phyloP scores from a whole-genome alignment of 352 stramenopile genomes.

The Phytophthora colocasiae region DNA sequence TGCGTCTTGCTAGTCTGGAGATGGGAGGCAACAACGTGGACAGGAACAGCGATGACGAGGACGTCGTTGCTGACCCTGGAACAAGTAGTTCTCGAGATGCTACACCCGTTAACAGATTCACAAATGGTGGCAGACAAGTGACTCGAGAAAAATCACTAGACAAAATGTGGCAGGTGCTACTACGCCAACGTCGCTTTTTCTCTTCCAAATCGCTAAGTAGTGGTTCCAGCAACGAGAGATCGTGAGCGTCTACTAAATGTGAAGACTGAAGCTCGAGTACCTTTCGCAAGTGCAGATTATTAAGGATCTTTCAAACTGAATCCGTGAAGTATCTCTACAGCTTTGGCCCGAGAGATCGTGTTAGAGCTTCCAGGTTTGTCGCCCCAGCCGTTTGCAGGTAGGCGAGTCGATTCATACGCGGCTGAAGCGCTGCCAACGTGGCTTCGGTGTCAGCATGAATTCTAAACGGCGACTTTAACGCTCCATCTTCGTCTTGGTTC shows the following conservation, averaged over 20 bases:
- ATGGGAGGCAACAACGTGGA: conserved; percentile 51
- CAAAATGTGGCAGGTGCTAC: conserved; percentile 63
- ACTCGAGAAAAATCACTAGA: conserved; percentile 42
- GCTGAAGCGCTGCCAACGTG: conserved; percentile 31
- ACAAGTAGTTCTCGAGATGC: neutral
- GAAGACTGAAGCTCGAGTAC: conserved; percentile 1
- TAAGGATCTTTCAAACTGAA: too few relatives aligned
- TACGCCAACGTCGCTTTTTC: conserved; percentile 66
- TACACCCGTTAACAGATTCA: too few relatives aligned
- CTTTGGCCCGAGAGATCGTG: conserved; percentile 32
- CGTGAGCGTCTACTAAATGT: conserved; percentile 4
- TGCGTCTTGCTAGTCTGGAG: conserved; percentile 73
- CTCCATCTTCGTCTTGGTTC: conserved; percentile 24
- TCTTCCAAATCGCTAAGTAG: conserved; percentile 61
- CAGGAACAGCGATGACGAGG: conserved; percentile 29
- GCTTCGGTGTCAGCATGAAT: conserved; percentile 15
- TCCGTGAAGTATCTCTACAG: conserved; percentile 1
- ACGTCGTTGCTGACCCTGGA: conserved; percentile 27
- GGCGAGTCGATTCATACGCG: too few relatives aligned
- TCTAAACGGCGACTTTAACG: neutral
- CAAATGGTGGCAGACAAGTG: too few relatives aligned
- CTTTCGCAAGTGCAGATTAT: neutral
- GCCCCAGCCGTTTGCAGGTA: too few relatives aligned
- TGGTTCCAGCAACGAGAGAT: conserved; percentile 51
- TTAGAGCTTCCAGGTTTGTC: conserved; percentile 29